These are phyloP conservation scores for Wickerhamiella azymoides DNA, from an alignment of 805 yeast genomes.

Conservation along the genomic window DNA sequence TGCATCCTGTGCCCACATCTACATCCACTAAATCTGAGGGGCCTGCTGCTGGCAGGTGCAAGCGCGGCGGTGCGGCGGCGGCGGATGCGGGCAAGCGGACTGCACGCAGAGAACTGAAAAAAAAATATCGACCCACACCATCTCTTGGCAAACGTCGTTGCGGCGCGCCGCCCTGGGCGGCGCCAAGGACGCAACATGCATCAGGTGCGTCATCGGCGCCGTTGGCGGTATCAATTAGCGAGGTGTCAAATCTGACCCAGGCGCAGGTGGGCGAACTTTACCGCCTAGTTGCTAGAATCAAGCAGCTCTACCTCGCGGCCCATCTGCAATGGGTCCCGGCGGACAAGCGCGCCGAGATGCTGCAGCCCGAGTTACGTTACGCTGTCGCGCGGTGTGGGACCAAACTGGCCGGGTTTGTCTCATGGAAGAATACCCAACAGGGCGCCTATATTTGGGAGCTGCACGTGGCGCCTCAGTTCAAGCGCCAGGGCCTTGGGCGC, in stretches of 20 bases:
- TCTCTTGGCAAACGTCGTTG: too few species aligned
- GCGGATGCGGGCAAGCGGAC: too few species aligned
- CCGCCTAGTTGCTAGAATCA: constrained; percentile 15
- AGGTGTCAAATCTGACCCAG: neutral
- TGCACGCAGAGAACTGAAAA: too few species aligned
- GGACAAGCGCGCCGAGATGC: constrained; percentile 19
- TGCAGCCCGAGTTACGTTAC: constrained; percentile 13
- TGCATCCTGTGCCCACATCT: too few species aligned
- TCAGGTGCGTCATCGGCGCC: too few species aligned
- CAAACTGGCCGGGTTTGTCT: neutral
- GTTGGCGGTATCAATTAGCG: neutral
- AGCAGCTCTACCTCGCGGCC: constrained; percentile 17
- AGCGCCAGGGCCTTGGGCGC: constrained; percentile 18
- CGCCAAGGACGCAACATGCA: too few species aligned
- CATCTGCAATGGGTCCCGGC: constrained; percentile 20
- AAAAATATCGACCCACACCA: too few species aligned
- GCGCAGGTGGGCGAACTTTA: constrained; percentile 14
- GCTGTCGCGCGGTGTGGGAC: constrained; percentile 1
- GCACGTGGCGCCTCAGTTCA: constrained; percentile 15
- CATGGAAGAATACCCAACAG: neutral
- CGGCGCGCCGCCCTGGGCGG: too few species aligned
- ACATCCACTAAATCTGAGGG: too few species aligned
- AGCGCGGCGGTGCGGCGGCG: too few species aligned
- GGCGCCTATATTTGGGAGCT: constrained; percentile 21
- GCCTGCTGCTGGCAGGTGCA: too few species aligned